A percentile compares a stretch with the other conserved stretches of the same genome.
phyloP scores from a whole-genome alignment of 345 rosid species.

The Gossypium australe region DNA sequence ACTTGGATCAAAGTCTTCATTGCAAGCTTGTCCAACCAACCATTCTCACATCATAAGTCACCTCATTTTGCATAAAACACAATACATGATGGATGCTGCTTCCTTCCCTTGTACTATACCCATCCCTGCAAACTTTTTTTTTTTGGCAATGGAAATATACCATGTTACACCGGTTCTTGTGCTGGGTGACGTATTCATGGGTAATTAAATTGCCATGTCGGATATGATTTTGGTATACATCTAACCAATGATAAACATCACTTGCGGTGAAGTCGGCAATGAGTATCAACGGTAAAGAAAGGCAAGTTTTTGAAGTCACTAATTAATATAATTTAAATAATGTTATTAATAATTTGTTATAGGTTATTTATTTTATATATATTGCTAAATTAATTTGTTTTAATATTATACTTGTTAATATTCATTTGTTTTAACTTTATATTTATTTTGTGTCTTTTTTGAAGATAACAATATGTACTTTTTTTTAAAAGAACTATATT shows the following conservation, averaged over 20 bases:
- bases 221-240: too few species aligned
- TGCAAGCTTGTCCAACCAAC: neutral
- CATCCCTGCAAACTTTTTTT: neutral
- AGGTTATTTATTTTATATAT: too few species aligned
- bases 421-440: too few species aligned
- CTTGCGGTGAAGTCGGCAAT: neutral
- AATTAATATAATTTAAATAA: too few species aligned
- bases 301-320: too few species aligned
- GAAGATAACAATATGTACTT: too few species aligned
- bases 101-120: neutral
- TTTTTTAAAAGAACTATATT: too few species aligned
- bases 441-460: too few species aligned
- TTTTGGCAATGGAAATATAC: neutral
- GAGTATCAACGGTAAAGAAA: neutral
- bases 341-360: too few species aligned
- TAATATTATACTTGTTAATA: too few species aligned
- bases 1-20: conserved; percentile 1
- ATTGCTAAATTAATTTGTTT: too few species aligned
- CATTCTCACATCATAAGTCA: conserved; percentile 8
- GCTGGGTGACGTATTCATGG: neutral
- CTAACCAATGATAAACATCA: neutral
- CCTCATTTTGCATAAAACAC: conserved; percentile 1
- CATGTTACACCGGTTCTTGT: neutral
- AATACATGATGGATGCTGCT: conserved; percentile 1
- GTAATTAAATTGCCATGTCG: neutral